phyloP scores from a whole-genome alignment of 1,284 basidiomycete genomes.

The Apiotrichum gamsii region DNA sequence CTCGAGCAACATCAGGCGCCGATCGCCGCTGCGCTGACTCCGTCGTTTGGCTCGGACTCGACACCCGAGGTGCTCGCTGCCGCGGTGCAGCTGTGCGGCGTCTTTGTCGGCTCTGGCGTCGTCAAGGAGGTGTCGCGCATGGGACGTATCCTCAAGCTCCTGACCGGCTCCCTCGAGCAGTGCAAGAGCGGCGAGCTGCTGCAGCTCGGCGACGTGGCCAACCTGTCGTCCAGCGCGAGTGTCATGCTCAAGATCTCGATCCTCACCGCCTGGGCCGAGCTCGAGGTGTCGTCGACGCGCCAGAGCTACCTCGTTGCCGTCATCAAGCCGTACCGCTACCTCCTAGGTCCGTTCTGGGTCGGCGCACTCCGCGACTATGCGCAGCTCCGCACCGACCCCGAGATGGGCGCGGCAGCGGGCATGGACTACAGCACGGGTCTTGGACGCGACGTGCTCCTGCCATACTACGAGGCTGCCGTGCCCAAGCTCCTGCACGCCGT shows the following conservation, averaged over 20 bases:
- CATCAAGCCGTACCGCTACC: conserved; percentile 69
- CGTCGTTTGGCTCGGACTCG: conserved; percentile 89
- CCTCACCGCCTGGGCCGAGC: conserved; percentile 90
- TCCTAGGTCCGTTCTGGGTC: conserved; percentile 80
- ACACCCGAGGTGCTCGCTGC: conserved; percentile 91
- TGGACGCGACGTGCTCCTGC: conserved; percentile 81
- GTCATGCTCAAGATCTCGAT: conserved; percentile 93
- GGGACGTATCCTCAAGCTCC: conserved; percentile 87
- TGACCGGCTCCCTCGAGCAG: conserved; percentile 83
- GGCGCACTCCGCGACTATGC: conserved; percentile 86
- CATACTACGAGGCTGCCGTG: conserved; percentile 87
- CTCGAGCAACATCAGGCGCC: conserved; percentile 99
- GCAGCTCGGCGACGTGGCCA: conserved; percentile 76
- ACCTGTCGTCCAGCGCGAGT: conserved; percentile 86
- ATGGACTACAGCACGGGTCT: conserved; percentile 77
- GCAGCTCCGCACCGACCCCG: conserved; percentile 79
- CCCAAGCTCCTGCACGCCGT: conserved; percentile 79
- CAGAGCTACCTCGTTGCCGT: conserved; percentile 76
- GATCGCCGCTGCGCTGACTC: conserved; percentile 95
- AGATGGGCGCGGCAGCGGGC: conserved; percentile 62
- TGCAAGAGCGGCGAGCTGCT: conserved; percentile 78
- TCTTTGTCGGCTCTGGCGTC: conserved; percentile 93
- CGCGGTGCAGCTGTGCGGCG: conserved; percentile 87
- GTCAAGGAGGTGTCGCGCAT: conserved; percentile 83
- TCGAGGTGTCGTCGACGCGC: conserved; percentile 69